phyloP scores from a whole-genome alignment of 1,284 basidiomycete species.

The Coniferiporia weirii region DNA sequence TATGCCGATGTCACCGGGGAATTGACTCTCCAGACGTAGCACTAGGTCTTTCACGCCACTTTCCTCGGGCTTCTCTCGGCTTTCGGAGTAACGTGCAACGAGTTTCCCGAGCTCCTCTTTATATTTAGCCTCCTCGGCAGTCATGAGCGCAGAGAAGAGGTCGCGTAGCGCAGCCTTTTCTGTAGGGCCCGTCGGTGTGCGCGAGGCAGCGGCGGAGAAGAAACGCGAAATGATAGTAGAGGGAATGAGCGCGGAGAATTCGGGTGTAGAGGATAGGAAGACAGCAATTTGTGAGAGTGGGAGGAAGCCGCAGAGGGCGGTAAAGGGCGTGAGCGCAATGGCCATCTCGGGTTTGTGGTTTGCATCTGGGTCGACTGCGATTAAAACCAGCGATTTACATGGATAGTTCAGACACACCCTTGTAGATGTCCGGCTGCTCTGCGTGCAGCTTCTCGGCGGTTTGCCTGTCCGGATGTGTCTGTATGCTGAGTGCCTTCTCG shows the following conservation, averaged over 20 bases:
- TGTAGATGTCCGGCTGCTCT: constrained; percentile 81
- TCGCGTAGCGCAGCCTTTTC: constrained; percentile 63
- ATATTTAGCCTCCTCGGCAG: constrained; percentile 50
- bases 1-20: constrained; percentile 89
- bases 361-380: constrained; percentile 48
- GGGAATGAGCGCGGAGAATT: constrained; percentile 75
- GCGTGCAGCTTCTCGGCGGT: constrained; percentile 77
- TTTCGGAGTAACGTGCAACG: constrained; percentile 54
- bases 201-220: constrained; percentile 37
- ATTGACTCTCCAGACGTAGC: constrained; percentile 72
- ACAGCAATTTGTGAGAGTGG: constrained; percentile 69
- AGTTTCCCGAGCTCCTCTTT: constrained; percentile 55
- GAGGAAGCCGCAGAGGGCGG: constrained; percentile 88
- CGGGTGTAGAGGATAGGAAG: constrained; percentile 69
- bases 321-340: constrained; percentile 88
- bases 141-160: constrained; percentile 84
- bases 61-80: constrained; percentile 36
- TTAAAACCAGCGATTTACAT: background rate
- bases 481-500: constrained; percentile 92
- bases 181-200: constrained; percentile 37
- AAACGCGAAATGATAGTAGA: constrained; percentile 45
- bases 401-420: constrained; percentile 48
- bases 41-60: constrained; percentile 62
- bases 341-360: constrained; percentile 99
- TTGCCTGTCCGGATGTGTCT: constrained; percentile 94